Percentiles rank a stretch among this genome's conserved stretches.
Conservation (phyloP, 306 rosid species). For the Neltuma alba region DNA sequence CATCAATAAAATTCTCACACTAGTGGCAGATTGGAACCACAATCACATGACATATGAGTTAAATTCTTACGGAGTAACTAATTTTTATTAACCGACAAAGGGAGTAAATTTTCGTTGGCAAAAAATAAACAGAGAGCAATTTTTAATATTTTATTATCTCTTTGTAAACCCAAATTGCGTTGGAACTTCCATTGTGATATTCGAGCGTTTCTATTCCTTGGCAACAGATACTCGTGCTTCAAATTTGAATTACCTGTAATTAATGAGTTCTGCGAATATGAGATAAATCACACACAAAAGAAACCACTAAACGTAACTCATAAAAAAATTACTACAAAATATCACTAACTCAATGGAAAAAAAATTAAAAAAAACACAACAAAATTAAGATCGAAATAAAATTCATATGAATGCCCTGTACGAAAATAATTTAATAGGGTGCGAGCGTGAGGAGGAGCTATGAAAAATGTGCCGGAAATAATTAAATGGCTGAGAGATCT, state of each 20-base stretch:
- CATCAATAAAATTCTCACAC: no score
- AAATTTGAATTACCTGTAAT: no score
- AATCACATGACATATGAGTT: no score
- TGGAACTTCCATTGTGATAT: background rate
- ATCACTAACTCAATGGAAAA: background rate
- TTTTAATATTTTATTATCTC: no score
- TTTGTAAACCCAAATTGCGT: background rate
- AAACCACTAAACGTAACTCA: background rate
- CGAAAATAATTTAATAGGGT: constrained; percentile 24
- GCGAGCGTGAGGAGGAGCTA: background rate
- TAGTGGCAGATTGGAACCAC: no score
- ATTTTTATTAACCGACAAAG: no score
- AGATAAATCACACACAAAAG: background rate
- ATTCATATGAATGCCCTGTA: no score
- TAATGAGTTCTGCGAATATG: background rate
- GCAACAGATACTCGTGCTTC: no score
- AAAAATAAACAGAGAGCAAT: no score
- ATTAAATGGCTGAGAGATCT: constrained; percentile 20
- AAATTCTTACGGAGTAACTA: no score
- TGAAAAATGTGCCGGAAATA: constrained; percentile 43
- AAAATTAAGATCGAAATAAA: background rate
- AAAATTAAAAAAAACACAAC: background rate
- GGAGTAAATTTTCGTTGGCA: no score
- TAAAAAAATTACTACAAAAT: background rate
- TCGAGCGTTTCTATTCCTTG: no score